Conservation (phyloP, 1,284 basidiomycete species). For the Fomitopsis schrenkii region DNA sequence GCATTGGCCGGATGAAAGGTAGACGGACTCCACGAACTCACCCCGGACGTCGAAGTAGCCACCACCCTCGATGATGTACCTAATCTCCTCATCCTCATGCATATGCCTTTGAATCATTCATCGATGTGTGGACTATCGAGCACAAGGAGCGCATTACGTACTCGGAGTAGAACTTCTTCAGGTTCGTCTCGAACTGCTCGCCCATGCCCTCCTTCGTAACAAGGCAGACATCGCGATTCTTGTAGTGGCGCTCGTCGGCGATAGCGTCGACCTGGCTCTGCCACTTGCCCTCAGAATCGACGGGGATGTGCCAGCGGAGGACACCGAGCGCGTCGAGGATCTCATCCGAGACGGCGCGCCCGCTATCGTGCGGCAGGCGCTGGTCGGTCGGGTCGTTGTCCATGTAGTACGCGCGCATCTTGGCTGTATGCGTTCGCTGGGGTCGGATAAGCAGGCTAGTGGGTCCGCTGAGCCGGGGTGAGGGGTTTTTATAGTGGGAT, state of each 20-base stretch:
- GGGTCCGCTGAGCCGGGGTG: background rate
- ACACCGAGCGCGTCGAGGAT: conserved; percentile 57
- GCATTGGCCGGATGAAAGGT: background rate
- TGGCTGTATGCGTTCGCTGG: background rate
- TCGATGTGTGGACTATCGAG: background rate
- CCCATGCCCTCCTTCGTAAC: conserved; percentile 74
- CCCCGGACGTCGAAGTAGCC: conserved; percentile 86
- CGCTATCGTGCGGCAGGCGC: conserved; percentile 72
- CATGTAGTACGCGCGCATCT: conserved; percentile 80
- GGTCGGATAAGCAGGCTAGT: background rate
- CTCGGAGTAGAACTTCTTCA: conserved; percentile 81
- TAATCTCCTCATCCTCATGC: conserved; percentile 90
- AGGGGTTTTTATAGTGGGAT: background rate
- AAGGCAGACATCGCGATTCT: conserved; percentile 74
- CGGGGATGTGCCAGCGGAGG: conserved; percentile 56
- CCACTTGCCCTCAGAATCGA: conserved; percentile 44
- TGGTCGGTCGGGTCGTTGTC: conserved; percentile 78
- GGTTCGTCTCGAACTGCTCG: conserved; percentile 73
- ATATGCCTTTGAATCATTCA: conserved; percentile 54
- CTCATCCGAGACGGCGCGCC: conserved; percentile 42
- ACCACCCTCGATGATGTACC: conserved; percentile 77
- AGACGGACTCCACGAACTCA: conserved; percentile 21
- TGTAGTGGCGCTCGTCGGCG: conserved; percentile 67
- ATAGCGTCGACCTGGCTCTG: conserved; percentile 51
- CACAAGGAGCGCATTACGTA: conserved; percentile 38